These are phyloP conservation scores for Musa itinerans DNA, from an alignment of 176 grass and related monocot genomes.

Conservation along the genomic window DNA sequence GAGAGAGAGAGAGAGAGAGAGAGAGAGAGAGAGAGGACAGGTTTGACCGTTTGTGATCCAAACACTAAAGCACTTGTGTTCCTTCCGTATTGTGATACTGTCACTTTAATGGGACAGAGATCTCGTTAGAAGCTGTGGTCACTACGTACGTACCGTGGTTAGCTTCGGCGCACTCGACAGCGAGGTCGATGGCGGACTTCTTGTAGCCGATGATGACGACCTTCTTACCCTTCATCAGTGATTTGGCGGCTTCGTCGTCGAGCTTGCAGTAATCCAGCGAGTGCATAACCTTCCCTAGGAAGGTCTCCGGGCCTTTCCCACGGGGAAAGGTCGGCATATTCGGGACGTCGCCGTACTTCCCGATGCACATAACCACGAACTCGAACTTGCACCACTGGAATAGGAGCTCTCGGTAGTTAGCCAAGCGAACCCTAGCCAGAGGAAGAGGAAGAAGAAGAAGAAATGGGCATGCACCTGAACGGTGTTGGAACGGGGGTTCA, in stretches of 20 bases:
- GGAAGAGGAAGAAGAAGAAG: background rate
- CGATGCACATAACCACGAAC: slow-evolving; percentile 96
- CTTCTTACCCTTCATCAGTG: slow-evolving; percentile 87
- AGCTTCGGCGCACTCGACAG: slow-evolving; percentile 67
- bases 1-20: too few relatives aligned
- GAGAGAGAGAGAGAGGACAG: too few relatives aligned
- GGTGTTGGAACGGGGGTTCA: slow-evolving; percentile 20
- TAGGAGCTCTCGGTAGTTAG: background rate
- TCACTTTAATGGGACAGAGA: background rate
- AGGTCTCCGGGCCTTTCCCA: slow-evolving; percentile 61
- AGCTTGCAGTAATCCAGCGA: slow-evolving; percentile 93
- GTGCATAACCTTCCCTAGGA: slow-evolving; percentile 74
- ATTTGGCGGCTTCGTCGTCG: slow-evolving; percentile 39
- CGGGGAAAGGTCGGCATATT: slow-evolving; percentile 54
- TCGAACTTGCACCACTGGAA: slow-evolving; percentile 66
- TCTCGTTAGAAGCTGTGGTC: background rate
- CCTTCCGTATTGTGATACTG: too few relatives aligned
- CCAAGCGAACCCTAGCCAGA: background rate
- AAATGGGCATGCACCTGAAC: slow-evolving; percentile 36
- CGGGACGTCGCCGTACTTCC: slow-evolving; percentile 83
- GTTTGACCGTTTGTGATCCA: too few relatives aligned
- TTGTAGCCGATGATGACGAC: slow-evolving; percentile 87
- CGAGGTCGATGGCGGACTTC: slow-evolving; percentile 93
- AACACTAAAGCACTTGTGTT: too few relatives aligned
- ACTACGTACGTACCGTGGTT: slow-evolving; percentile 58